Percentiles rank a stretch among this genome's conserved stretches.
Evolutionary conservation across 2,329 filamentous ascomycete genomes (phyloP).

Genomic region (Helotiales sp.): DNA sequence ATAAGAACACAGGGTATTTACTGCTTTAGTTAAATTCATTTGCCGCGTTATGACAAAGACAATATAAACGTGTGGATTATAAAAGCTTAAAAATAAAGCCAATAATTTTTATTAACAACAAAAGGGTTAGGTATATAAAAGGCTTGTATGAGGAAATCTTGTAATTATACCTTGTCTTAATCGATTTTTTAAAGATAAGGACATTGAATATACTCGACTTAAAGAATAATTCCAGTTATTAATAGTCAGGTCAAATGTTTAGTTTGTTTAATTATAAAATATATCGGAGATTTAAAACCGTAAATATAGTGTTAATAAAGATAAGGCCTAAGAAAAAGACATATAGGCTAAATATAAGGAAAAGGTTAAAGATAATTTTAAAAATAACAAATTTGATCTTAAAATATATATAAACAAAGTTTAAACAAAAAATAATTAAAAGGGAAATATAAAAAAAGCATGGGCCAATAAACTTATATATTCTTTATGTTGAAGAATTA

Average conservation of each 20-base stretch:
- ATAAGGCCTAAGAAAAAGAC: not conserved
- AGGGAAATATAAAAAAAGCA: no score
- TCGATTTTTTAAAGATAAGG: not conserved
- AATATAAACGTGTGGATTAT: not conserved
- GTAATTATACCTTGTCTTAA: not conserved
- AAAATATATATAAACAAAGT: not conserved
- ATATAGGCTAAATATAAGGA: not conserved
- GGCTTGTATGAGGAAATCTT: not conserved
- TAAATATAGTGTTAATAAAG: not conserved
- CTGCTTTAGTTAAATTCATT: not conserved
- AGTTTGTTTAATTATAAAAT: not conserved
- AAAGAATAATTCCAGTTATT: not conserved
- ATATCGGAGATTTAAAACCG: slow-evolving; percentile 5
- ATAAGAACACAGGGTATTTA: not conserved
- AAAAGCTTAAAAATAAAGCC: slow-evolving; percentile 2
- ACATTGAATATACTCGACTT: not conserved
- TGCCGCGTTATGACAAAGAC: not conserved
- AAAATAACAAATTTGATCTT: not conserved
- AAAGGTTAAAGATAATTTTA: not conserved
- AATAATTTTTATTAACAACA: no score
- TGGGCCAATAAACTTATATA: slow-evolving; percentile 14
- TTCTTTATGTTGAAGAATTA: slow-evolving; percentile 24
- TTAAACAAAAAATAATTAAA: not conserved
- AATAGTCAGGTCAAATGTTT: not conserved
- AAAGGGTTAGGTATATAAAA: not conserved